A percentile compares a stretch with the other conserved stretches of the same genome.
phyloP scores from a whole-genome alignment of 2,329 filamentous ascomycete genomes.

The Knufia petricola region DNA sequence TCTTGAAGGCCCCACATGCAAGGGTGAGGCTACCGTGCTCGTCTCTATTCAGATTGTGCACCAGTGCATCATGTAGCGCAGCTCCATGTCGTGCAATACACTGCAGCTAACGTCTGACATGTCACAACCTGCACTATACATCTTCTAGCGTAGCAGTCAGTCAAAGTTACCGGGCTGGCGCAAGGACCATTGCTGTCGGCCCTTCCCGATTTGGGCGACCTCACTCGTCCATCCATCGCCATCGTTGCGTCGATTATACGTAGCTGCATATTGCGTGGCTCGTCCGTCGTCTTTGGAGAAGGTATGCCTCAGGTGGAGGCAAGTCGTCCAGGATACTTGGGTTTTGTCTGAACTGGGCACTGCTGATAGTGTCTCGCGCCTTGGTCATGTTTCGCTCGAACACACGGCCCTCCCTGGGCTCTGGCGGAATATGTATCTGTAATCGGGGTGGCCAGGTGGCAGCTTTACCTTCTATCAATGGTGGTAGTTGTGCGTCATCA shows the following conservation, averaged over 20 bases:
- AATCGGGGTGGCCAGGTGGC: constrained; percentile 6
- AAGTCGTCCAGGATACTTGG: constrained; percentile 24
- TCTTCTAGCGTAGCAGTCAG: too few relatives aligned
- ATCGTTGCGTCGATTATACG: background rate
- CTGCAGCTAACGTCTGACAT: too few relatives aligned
- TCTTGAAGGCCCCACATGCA: background rate
- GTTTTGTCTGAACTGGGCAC: constrained; percentile 21
- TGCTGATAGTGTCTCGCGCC: constrained; percentile 24
- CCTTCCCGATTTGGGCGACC: background rate
- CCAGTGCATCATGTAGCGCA: background rate
- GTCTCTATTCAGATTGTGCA: background rate
- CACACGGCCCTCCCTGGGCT: constrained; percentile 17
- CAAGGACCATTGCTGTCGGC: background rate
- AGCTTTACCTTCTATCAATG: background rate
- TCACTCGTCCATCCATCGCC: background rate
- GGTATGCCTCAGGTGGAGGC: constrained; percentile 21
- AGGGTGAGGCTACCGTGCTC: background rate
- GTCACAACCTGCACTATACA: too few relatives aligned
- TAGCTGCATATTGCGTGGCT: constrained; percentile 14
- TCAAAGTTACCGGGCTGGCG: too few relatives aligned
- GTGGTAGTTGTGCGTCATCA: constrained; percentile 9
- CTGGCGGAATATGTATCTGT: constrained; percentile 7
- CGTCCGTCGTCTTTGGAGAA: constrained; percentile 19
- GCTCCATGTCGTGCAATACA: background rate
- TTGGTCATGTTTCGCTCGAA: constrained; percentile 26